Evolutionary conservation across 441 rosid species (phyloP).

Genomic region (Arabidopsis hybrid): DNA sequence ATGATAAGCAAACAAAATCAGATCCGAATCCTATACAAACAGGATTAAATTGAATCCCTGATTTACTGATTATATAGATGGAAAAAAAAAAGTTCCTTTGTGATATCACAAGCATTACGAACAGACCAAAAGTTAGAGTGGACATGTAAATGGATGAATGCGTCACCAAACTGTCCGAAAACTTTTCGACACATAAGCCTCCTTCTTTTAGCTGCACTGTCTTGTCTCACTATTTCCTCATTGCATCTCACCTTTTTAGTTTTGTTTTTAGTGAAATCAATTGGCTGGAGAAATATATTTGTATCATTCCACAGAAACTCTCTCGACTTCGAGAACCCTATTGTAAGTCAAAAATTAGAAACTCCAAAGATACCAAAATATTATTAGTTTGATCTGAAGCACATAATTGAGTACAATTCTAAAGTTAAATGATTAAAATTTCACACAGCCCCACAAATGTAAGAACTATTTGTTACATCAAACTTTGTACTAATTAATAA

Average conservation of each 20-base stretch:
- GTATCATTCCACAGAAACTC: not conserved
- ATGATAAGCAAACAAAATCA: not conserved
- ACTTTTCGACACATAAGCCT: constrained; percentile 29
- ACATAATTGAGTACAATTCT: constrained; percentile 17
- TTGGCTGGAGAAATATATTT: not conserved
- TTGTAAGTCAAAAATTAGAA: not conserved
- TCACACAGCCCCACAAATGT: constrained; percentile 8
- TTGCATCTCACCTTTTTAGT: constrained; percentile 8
- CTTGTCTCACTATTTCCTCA: not conserved
- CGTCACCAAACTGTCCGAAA: constrained; percentile 33
- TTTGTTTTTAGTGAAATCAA: not conserved
- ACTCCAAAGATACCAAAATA: not conserved
- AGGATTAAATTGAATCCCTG: not conserved
- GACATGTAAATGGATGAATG: constrained; percentile 23
- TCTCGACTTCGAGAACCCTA: not conserved
- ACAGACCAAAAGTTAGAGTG: constrained; percentile 28
- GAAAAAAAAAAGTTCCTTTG: not conserved
- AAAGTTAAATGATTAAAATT: constrained; percentile 10
- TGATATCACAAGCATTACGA: constrained; percentile 31
- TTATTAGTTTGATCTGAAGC: constrained; percentile 8
- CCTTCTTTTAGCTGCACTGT: constrained; percentile 29
- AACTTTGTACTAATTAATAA: not conserved
- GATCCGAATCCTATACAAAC: not conserved
- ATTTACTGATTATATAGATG: not conserved
- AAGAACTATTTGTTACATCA: constrained; percentile 33